Conservation (phyloP, 2,329 filamentous ascomycete species). For the Rachicladosporium sp. region DNA sequence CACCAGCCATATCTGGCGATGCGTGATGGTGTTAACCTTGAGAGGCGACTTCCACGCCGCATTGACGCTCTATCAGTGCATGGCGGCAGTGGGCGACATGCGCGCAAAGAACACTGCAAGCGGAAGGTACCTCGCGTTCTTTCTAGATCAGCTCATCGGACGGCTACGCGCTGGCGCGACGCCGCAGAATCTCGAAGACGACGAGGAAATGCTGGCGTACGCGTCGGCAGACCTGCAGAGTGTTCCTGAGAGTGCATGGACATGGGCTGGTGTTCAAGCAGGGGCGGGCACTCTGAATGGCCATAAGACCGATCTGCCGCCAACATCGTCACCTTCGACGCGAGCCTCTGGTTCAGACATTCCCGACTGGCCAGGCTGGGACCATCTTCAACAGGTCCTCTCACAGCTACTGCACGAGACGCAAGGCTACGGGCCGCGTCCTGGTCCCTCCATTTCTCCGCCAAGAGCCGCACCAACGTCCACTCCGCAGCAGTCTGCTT, state of each 20-base stretch:
- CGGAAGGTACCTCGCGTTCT: slow-evolving; percentile 71
- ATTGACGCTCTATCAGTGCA: slow-evolving; percentile 57
- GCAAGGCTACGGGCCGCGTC: slow-evolving; percentile 12
- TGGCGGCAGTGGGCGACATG: slow-evolving; percentile 56
- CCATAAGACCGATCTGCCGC: too few species aligned
- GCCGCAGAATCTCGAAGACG: slow-evolving; percentile 40
- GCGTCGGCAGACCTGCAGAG: slow-evolving; percentile 78
- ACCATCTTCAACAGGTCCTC: slow-evolving; percentile 53
- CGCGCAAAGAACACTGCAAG: slow-evolving; percentile 65
- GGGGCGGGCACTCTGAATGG: too few species aligned
- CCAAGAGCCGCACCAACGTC: slow-evolving; percentile 8
- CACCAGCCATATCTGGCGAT: slow-evolving; percentile 78
- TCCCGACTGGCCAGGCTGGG: slow-evolving; percentile 71
- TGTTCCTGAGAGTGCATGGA: slow-evolving; percentile 65
- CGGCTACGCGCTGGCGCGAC: slow-evolving; percentile 34
- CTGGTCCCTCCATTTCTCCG: not conserved
- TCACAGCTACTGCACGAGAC: slow-evolving; percentile 41
- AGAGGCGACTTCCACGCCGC: slow-evolving; percentile 62
- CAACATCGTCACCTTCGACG: too few species aligned
- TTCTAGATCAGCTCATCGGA: slow-evolving; percentile 54
- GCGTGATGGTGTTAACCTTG: slow-evolving; percentile 66
- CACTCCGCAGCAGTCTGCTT: slow-evolving; percentile 10
- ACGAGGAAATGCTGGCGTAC: slow-evolving; percentile 84
- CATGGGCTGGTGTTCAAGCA: slow-evolving; percentile 45
- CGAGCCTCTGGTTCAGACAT: slow-evolving; percentile 8